Percentiles rank a stretch among this genome's conserved stretches.
These are phyloP conservation scores for Paramecium sexaurelia DNA, from an alignment of 73 alveolate species.

Conservation along the genomic window DNA sequence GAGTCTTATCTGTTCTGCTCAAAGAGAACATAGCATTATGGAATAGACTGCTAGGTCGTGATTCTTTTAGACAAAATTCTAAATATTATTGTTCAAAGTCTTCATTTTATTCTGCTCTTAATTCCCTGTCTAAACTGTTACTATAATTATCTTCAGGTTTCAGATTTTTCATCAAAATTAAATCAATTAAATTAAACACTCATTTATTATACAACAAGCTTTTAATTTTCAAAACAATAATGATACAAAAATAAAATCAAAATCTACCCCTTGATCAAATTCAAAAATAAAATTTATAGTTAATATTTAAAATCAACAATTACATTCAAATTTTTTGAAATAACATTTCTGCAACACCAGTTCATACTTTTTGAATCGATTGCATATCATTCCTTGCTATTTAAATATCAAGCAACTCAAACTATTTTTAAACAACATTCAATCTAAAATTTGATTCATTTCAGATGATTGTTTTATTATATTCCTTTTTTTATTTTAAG, in stretches of 20 bases:
- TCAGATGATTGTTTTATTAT: too few species aligned
- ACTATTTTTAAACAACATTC: too few species aligned
- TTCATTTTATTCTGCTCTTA: background rate
- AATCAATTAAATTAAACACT: background rate
- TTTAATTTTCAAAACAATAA: background rate
- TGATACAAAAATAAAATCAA: background rate
- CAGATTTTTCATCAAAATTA: background rate
- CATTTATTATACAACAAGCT: background rate
- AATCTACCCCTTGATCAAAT: background rate
- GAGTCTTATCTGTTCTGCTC: background rate
- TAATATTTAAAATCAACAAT: too few species aligned
- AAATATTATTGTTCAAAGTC: constrained; percentile 36
- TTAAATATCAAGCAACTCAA: too few species aligned
- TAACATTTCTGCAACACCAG: background rate
- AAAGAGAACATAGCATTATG: background rate
- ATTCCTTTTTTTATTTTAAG: too few species aligned
- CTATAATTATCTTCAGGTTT: background rate
- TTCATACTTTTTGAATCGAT: too few species aligned
- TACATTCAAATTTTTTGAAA: background rate
- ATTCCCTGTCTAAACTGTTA: background rate
- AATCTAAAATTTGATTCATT: too few species aligned
- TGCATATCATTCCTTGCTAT: too few species aligned
- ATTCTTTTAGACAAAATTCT: background rate
- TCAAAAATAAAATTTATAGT: background rate
- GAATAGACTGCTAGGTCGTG: background rate